Evolutionary conservation across 306 rosid species (phyloP).

Genomic region (barrel medic (Medicago truncatula)): MtrunA17r5.0-ANR NC_053048.1:4324001-4324500

Average conservation of each 20-base stretch:
- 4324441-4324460: no score
- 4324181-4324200: conserved; percentile 47
- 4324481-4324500: no score
- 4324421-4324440: no score
- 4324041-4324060: conserved; percentile 24
- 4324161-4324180: conserved; percentile 45
- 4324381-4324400: no score
- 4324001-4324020: conserved; percentile 3
- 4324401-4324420: no score
- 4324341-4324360: no score
- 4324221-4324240: conserved; percentile 41
- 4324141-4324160: conserved; percentile 26
- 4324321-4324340: no score
- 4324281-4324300: conserved; percentile 29
- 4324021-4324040: conserved; percentile 4
- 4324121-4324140: conserved; percentile 23
- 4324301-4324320: no score
- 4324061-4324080: conserved; percentile 42
- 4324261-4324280: conserved; percentile 37
- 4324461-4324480: no score
- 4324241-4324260: conserved; percentile 29
- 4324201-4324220: conserved; percentile 46
- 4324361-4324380: no score
- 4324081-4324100: conserved; percentile 28
- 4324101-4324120: conserved; percentile 19